Conservation (phyloP, 163 green algal species). For the Trebouxiophyceae sp. region DNA sequence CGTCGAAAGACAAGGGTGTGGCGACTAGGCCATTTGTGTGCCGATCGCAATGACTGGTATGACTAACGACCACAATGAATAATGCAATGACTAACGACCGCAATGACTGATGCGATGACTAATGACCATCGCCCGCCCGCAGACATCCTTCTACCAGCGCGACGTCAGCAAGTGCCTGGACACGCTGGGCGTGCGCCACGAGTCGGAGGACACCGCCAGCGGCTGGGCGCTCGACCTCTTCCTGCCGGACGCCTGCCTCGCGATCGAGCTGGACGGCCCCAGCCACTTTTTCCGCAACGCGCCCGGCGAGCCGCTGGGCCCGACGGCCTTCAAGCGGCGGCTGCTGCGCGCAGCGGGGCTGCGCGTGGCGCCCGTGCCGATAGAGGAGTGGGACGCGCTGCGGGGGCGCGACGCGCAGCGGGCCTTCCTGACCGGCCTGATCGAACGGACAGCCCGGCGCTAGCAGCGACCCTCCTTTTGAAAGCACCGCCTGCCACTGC, state of each 20-base stretch:
- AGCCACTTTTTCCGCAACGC: constrained; percentile 2
- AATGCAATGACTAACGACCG: too few relatives aligned
- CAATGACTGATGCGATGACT: too few relatives aligned
- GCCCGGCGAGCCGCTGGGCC: neutral
- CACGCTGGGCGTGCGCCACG: neutral
- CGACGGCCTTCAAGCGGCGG: constrained; percentile 1
- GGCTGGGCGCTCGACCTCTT: neutral
- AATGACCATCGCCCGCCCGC: too few relatives aligned
- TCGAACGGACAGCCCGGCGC: neutral
- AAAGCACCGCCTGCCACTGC: too few relatives aligned
- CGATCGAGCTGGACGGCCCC: constrained; percentile 5
- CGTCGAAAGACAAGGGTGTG: too few relatives aligned
- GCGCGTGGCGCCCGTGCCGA: neutral
- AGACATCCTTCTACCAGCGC: neutral
- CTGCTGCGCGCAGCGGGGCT: neutral
- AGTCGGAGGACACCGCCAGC: neutral
- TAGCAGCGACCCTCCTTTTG: neutral
- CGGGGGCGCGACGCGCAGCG: neutral
- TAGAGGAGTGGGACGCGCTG: constrained; percentile 4
- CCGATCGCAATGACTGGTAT: too few relatives aligned
- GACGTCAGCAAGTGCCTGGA: neutral
- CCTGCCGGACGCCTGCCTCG: neutral
- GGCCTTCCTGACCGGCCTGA: neutral
- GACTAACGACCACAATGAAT: too few relatives aligned
- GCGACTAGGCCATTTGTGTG: too few relatives aligned